These are phyloP conservation scores for Aspergillus egyptiacus DNA, from an alignment of 495 filamentous ascomycete genomes.

Conservation along the genomic window DNA sequence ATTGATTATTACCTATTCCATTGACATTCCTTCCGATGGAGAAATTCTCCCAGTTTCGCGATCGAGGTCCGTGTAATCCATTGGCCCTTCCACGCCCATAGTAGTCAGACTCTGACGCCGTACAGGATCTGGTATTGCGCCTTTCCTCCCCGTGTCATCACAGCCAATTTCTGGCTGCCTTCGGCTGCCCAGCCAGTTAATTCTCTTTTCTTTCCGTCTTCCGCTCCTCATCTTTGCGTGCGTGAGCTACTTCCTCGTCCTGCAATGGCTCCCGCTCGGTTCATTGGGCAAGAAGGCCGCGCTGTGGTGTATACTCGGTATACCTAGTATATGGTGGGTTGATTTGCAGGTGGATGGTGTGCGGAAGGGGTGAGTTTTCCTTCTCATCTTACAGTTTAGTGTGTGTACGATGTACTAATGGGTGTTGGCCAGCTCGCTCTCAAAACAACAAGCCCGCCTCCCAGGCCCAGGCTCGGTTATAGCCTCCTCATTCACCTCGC, in stretches of 20 bases:
- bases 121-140: constrained; percentile 88
- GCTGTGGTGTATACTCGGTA: constrained; percentile 77
- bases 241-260: constrained; percentile 66
- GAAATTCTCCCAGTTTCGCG: constrained; percentile 93
- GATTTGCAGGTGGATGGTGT: constrained; percentile 96
- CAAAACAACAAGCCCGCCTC: constrained; percentile 55
- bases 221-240: constrained; percentile 67
- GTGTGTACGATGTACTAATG: background rate
- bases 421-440: constrained; percentile 43
- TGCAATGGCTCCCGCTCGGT: constrained; percentile 85
- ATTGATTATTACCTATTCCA: background rate
- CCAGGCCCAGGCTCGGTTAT: constrained; percentile 75
- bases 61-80: constrained; percentile 62
- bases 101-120: constrained; percentile 8
- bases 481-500: constrained; percentile 83
- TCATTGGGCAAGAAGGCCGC: constrained; percentile 70
- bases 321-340: constrained; percentile 94
- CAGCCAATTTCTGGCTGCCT: constrained; percentile 45
- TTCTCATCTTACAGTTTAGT: background rate
- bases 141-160: constrained; percentile 76
- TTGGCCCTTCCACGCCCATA: background rate
- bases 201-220: constrained; percentile 75
- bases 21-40: constrained; percentile 56
- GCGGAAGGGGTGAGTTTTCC: constrained; percentile 62
- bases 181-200: constrained; percentile 55